phyloP scores from a whole-genome alignment of 2,329 filamentous ascomycete species.

The Diplodia corticola region DNA sequence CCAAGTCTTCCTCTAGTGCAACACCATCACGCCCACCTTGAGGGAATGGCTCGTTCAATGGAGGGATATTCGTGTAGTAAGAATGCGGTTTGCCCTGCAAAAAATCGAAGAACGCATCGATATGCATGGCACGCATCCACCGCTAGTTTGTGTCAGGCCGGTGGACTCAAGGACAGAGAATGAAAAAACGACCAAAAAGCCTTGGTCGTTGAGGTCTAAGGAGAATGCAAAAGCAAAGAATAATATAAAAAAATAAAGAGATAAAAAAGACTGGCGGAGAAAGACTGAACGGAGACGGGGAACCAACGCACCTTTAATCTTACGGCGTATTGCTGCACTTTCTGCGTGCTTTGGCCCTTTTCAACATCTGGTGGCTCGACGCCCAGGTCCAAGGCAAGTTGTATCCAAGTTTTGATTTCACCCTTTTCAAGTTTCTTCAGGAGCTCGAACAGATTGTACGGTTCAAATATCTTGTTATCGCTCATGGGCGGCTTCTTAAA shows the following conservation, averaged over 20 bases:
- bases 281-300: not conserved
- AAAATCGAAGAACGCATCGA: constrained; percentile 93
- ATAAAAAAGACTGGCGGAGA: too few species aligned
- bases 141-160: constrained; percentile 53
- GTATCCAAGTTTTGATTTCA: constrained; percentile 91
- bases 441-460: constrained; percentile 73
- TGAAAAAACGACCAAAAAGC: not conserved
- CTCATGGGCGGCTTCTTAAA: constrained; percentile 82
- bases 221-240: not conserved
- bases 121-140: constrained; percentile 96
- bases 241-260: not conserved
- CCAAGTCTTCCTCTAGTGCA: constrained; percentile 82
- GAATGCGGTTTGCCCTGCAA: constrained; percentile 73
- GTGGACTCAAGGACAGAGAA: not conserved
- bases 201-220: not conserved
- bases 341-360: constrained; percentile 87
- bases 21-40: constrained; percentile 76
- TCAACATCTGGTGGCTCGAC: constrained; percentile 79
- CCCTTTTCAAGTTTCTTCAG: constrained; percentile 76
- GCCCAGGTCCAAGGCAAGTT: constrained; percentile 81
- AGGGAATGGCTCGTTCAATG: constrained; percentile 61
- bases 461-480: constrained; percentile 82
- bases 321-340: constrained; percentile 92
- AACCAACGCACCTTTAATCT: constrained; percentile 71
- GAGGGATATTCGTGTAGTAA: constrained; percentile 78